Base-by-base conservation (phyloP, 2,329 filamentous ascomycete species). In the Fusarium sarcochroum region DNA sequence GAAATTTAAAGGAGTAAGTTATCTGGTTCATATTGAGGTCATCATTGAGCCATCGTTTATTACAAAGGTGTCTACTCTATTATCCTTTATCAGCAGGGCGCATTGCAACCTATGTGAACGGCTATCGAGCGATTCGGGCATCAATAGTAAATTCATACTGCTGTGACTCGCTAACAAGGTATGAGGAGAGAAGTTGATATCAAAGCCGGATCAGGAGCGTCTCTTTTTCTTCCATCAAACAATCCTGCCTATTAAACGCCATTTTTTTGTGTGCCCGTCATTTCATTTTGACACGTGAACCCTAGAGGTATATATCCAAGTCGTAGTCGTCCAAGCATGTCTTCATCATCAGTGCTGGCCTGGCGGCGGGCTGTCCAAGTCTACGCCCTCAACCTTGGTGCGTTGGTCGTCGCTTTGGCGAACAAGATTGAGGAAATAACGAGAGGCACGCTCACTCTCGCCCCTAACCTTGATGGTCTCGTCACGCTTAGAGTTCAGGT, bases 371-470 rank as follows among this genome's bases (percentile, higher is more conserved):
- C 82, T 81, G 14, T 89, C 87, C 10, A 89, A 80, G 69, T 89
- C 87, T 42, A 89, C 82, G 9, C 77, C 82, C 60, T 84, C 81
- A 23, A 89, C 83, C 42, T 79, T 78, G 44, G 76, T 76, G 34
- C 85, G 83, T 72, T 90, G 83, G 58, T 82, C 79, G 20, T 82
- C 82, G 63, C 86, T 89, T 71, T 90, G 86, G 63, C 91, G 87
- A 52, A 96, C 89, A 18, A 99, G 86, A 75, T 97, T 96, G 52
- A 88, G 84, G 79, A 99, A 99, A 82, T 97, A 98, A 80, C 95
- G 97, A 70, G 89, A 84, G 8, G 96, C 96, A 32, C 93, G 90
- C 76, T 97, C 91, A 76, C 93, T 96, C 81, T 98, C 95, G 34
- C 84, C 85, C 79, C 90, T 90, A 63, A 93, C 87, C 82, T 96